Evolutionary conservation across 139 green algal genomes (phyloP).

Genomic region (Trebouxia sp.): DNA sequence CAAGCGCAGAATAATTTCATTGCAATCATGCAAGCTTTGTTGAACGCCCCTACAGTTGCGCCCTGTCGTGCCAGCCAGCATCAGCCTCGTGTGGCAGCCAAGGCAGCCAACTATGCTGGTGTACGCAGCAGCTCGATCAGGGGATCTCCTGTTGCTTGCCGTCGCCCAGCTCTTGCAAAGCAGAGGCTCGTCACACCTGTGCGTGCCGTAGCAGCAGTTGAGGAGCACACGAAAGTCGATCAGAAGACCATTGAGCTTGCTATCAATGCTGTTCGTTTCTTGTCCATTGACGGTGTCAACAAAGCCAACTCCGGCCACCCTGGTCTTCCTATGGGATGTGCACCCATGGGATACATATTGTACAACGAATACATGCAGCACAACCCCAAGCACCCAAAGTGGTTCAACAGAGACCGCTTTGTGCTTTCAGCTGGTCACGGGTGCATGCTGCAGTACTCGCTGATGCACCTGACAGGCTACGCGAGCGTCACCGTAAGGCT

Average conservation of each 20-base stretch:
- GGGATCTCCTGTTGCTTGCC: slow-evolving; percentile 9
- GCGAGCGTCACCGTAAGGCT: slow-evolving; percentile 74
- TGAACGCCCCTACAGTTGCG: neutral
- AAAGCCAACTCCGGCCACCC: slow-evolving; percentile 74
- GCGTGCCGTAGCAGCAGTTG: slow-evolving; percentile 22
- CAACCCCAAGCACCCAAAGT: slow-evolving; percentile 95
- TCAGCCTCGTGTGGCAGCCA: neutral
- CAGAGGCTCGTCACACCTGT: slow-evolving; percentile 12
- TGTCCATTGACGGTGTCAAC: slow-evolving; percentile 68
- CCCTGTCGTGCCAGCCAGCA: neutral
- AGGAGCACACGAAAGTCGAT: neutral
- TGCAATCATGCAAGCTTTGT: slow-evolving; percentile 22
- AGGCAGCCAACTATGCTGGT: neutral
- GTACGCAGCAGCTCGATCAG: neutral
- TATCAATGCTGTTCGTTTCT: slow-evolving; percentile 83
- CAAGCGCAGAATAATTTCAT: neutral
- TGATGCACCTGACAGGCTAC: slow-evolving; percentile 97
- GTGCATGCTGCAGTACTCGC: slow-evolving; percentile 98
- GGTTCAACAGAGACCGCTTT: slow-evolving; percentile 97
- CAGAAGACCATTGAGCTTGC: slow-evolving; percentile 28
- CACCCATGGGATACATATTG: slow-evolving; percentile 97
- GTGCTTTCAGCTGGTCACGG: slow-evolving; percentile 98
- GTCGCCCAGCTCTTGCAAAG: slow-evolving; percentile 15
- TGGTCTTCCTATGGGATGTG: slow-evolving; percentile 96
- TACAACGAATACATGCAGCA: slow-evolving; percentile 95